These are phyloP conservation scores for Oenanthe javanica DNA, from an alignment of 140 eudicot species.

Conservation along the genomic window DNA sequence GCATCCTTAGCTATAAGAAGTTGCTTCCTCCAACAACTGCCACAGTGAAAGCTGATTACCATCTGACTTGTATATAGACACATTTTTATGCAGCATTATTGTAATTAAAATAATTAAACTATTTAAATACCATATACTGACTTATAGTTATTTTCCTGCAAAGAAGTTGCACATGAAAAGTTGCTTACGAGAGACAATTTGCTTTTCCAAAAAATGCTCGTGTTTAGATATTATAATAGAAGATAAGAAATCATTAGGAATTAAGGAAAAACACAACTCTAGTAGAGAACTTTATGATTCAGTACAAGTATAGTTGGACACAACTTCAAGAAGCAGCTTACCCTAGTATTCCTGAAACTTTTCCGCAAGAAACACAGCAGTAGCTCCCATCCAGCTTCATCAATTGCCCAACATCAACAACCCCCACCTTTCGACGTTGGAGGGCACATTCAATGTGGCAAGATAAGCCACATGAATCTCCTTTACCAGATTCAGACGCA, in stretches of 20 bases:
- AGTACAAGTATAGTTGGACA: not conserved
- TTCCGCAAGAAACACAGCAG: conserved; percentile 85
- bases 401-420: conserved; percentile 64
- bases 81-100: not conserved
- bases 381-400: conserved; percentile 80
- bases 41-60: not conserved
- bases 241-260: not conserved
- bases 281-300: not conserved
- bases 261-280: not conserved
- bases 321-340: conserved; percentile 22
- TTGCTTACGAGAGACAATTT: not conserved
- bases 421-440: conserved; percentile 61
- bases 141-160: not conserved
- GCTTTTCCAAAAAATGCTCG: not conserved
- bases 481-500: conserved; percentile 51
- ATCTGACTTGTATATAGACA: not conserved
- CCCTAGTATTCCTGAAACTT: conserved; percentile 84
- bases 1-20: conserved; percentile 68
- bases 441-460: conserved; percentile 92
- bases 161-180: not conserved
- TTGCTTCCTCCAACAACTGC: conserved; percentile 83
- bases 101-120: not conserved
- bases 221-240: not conserved
- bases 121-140: not conserved
- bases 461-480: conserved; percentile 70